Base-by-base conservation (phyloP, 2,329 filamentous ascomycete species). In the Chrysoporthe cubensis region DNA sequence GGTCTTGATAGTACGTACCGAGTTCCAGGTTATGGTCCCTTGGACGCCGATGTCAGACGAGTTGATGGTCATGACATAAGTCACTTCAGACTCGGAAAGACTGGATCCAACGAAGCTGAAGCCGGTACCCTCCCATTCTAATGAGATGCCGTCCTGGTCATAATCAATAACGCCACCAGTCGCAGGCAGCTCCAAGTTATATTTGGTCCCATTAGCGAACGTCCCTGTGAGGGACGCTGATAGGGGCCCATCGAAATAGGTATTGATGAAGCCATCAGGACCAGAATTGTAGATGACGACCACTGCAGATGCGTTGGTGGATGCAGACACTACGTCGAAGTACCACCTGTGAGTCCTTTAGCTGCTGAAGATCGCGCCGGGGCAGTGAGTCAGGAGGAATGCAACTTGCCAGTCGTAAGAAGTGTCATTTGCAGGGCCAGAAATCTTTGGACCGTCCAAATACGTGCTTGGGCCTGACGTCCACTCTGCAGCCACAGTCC, bases 211-310 rank as follows among this genome's bases (percentile, higher is more conserved):
- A 57, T 72, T 71, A 37, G 62, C 57, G 14, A 69, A 69, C 2
- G 52, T 50, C 11, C 66, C 71, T 14, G n/a, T 32, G 2, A 72
- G 18, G 4, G 13, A 46, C 0, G 64, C 60, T 2, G 66, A 60
- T 3, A 69, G 32, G 8, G 69, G 37, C 13, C 65, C 43, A 21
- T 21, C 62, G 1, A 26, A 43, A 8, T 61, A 54, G 13, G 21
- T 18, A 43, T 61, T 64, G 43, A 66, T 60, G 50, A 68, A 69
- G 18, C 67, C 69, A 4, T 69, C 42, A 0, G 68, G 61, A 14
- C 69, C 70, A 21, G 42, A 13, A n/a, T 71, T 64, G 60, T 70
- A 72, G 50, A 70, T 66, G 43, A 69, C 67, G n/a, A 70, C 21
- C 2, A 50, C 57, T 11, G 66, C 43, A n/a, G 68, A 69, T 11